Evolutionary conservation across 2,329 filamentous ascomycete species (phyloP), one percentile per base, ranked within the genome.

Genomic region (Aspergillus uvarum): DNA sequence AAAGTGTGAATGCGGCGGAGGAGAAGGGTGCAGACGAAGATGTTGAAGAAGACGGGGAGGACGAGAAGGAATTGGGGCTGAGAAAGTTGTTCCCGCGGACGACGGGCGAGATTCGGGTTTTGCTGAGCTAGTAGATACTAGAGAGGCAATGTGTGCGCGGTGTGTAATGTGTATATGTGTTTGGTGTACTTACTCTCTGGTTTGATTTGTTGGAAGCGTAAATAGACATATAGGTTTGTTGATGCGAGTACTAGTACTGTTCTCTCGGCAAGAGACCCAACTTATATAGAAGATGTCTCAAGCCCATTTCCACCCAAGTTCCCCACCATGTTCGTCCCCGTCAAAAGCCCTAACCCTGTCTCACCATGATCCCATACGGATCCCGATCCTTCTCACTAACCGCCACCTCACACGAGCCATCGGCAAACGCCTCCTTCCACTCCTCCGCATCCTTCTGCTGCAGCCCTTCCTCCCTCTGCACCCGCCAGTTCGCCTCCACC

Each of bases 331-430:
- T 4, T 3, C 2, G 47, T 16, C 6, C 51, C n/a, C 8, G 6
- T 14, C 11, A 8, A 21, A 12, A 26, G 35, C 21, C 16, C 42
- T 48, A 69, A n/a, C 12, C 47, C 29, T 61, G 65, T 62, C 68
- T 66, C 31, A 81, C 70, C 70, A 91, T 82, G 60, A 97, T 89
- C 54, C 89, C 88, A 77, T 92, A 99, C 0, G 95, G 95, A 82
- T 99, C 95, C 61, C 86, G 83, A 77, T 99, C 95, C 48, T 82
- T 82, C 73, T 89, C 83, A 75, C 93, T 97, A 52, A 96, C 85
- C 59, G 88, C 75, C 14, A 98, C 87, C 58, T 85, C 80, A 19
- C 87, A 84, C 22, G 80, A 79, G 11, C 80, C 79, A 63, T 86
- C 83, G 7, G 74, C 72, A 59, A 85, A 71, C n/a, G 81, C 79